phyloP scores from a whole-genome alignment of 768 basidiomycete species.

The Psilocybe cubensis region DNA sequence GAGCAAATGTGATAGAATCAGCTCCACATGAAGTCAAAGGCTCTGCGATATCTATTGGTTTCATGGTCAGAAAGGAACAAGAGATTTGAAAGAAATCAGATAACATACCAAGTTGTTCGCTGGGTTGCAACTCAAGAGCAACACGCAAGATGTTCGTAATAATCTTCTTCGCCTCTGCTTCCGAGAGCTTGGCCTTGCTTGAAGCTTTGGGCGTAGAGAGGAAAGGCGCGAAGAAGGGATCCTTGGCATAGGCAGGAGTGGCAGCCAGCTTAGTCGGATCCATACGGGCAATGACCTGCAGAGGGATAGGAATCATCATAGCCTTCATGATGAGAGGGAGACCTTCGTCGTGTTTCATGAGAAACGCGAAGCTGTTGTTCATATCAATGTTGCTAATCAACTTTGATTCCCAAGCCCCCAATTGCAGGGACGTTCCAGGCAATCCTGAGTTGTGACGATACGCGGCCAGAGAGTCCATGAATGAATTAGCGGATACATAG shows the following conservation, averaged over 20 bases:
- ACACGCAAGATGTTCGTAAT: conserved; percentile 26
- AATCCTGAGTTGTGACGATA: conserved; percentile 29
- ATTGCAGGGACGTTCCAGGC: conserved; percentile 30
- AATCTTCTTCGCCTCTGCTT: conserved; percentile 21
- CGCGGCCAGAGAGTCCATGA: conserved; percentile 32
- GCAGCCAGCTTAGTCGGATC: conserved; percentile 22
- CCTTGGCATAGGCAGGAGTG: conserved; percentile 22
- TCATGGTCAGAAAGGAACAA: not conserved
- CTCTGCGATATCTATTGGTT: conserved; percentile 26
- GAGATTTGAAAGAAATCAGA: not conserved
- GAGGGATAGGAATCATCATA: conserved; percentile 23
- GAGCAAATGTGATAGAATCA: conserved; percentile 38
- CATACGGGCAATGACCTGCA: conserved; percentile 25
- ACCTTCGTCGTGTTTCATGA: conserved; percentile 24
- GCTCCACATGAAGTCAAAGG: conserved; percentile 32
- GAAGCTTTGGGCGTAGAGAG: conserved; percentile 7
- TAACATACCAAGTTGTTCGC: conserved; percentile 31
- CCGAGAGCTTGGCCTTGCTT: conserved; percentile 12
- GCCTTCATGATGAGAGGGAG: conserved; percentile 24
- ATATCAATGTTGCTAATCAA: conserved; percentile 23
- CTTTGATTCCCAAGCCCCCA: conserved; percentile 35
- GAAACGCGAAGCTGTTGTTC: conserved; percentile 22
- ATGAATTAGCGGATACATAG: conserved; percentile 32
- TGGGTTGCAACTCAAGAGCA: conserved; percentile 29
- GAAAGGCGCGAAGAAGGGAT: conserved; percentile 26